Percentiles rank a stretch among this genome's conserved stretches.
phyloP scores from a whole-genome alignment of 805 yeast genomes.

The Suhomyces kilbournensis region DNA sequence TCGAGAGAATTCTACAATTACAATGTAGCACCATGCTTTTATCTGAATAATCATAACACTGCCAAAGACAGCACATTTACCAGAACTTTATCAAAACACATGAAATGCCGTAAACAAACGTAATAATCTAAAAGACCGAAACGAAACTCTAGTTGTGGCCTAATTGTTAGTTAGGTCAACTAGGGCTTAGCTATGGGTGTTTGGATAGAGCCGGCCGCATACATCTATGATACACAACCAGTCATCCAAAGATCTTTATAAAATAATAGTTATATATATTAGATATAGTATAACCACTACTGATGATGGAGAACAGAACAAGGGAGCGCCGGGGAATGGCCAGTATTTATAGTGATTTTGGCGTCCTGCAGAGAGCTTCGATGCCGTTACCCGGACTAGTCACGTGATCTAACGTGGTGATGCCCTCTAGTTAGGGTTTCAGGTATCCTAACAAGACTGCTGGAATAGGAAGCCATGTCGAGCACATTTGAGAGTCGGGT shows the following conservation, averaged over 20 bases:
- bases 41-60: slow-evolving; percentile 35
- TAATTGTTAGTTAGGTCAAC: slow-evolving; percentile 71
- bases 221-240: slow-evolving; percentile 20
- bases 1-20: slow-evolving; percentile 4
- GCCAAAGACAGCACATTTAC: slow-evolving; percentile 15
- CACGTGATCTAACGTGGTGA: not conserved
- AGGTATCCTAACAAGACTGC: not conserved
- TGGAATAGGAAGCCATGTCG: not conserved
- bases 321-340: slow-evolving; percentile 27
- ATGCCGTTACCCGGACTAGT: slow-evolving; percentile 9
- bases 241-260: slow-evolving; percentile 46
- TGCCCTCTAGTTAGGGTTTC: not conserved
- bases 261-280: slow-evolving; percentile 56
- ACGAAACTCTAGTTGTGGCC: slow-evolving; percentile 73
- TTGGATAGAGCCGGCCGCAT: slow-evolving; percentile 8
- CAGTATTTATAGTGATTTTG: slow-evolving; percentile 24
- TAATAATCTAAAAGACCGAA: slow-evolving; percentile 67
- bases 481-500: not conserved
- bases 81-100: slow-evolving; percentile 32
- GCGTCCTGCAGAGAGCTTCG: slow-evolving; percentile 6
- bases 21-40: slow-evolving; percentile 54
- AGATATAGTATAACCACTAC: slow-evolving; percentile 81
- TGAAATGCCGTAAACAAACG: slow-evolving; percentile 25
- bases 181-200: slow-evolving; percentile 57
- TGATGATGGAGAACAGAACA: slow-evolving; percentile 50